phyloP scores from a whole-genome alignment of 2,329 filamentous ascomycete species.

The Exophiala xenobiotica region DNA sequence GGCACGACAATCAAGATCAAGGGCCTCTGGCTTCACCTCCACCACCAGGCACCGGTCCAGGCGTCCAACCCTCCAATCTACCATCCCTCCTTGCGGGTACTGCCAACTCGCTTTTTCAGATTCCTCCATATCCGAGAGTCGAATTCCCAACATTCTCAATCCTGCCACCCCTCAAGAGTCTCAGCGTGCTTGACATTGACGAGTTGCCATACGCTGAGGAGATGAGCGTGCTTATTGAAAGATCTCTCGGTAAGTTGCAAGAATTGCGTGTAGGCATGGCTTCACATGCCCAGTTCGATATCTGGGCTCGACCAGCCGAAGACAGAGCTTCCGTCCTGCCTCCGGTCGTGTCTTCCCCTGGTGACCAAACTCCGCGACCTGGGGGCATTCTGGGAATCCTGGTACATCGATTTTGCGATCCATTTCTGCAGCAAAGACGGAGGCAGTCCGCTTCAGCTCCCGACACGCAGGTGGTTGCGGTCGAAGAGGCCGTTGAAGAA shows the following conservation, averaged over 20 bases:
- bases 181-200: constrained; percentile 78
- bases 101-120: constrained; percentile 27
- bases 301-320: constrained; percentile 27
- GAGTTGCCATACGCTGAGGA: constrained; percentile 81
- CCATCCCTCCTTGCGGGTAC: constrained; percentile 27
- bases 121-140: constrained; percentile 55
- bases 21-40: constrained; percentile 39
- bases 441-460: not conserved
- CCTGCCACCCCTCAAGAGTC: constrained; percentile 69
- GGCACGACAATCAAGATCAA: constrained; percentile 70
- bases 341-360: constrained; percentile 33
- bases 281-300: constrained; percentile 48
- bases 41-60: constrained; percentile 26
- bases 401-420: constrained; percentile 65
- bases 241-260: constrained; percentile 63
- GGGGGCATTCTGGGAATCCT: constrained; percentile 67
- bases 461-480: constrained; percentile 1
- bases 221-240: constrained; percentile 73
- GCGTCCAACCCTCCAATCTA: constrained; percentile 21
- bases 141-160: constrained; percentile 80
- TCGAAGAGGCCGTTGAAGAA: constrained; percentile 1
- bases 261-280: constrained; percentile 75
- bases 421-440: constrained; percentile 18
- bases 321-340: constrained; percentile 23
- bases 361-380: constrained; percentile 58